Base-by-base conservation (phyloP, 1,284 basidiomycete genomes). In the Rugosomyces carneus region DNA sequence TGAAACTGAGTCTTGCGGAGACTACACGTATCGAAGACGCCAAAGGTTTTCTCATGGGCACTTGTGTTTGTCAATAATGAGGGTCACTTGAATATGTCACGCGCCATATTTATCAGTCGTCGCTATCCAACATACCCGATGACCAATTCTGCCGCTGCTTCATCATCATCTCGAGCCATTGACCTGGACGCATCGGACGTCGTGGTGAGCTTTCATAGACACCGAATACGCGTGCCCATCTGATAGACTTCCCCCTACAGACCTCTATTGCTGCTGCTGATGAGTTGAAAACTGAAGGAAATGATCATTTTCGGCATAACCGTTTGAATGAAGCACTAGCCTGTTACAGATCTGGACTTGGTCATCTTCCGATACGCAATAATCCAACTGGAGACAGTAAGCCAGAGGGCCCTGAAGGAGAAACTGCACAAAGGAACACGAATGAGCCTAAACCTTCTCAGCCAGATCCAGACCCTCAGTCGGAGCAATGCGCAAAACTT, bases 321-420 rank as follows among this genome's bases (percentile, higher is more conserved):
- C 64, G 69, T 50, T 89, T 84, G 85, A 67, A 70, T 20, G 78
- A 84, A 56, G 86, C 87, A 1, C 62, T 89, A 5, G 73, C 68
- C 16, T 62, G 73, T 4, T 89, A 89, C 60, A 72, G 69, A 47
- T 68, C 75, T 34, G 87, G 71, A 1, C 66, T 89, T 8, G 70
- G 70, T 36, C 69, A 67, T 31, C 62, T 89, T 40, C 86, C 86
- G 10, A 58, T 69, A 64, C 53, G 63, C 54, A 50, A 53, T 29
- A 20, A 52, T 53, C 23, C 49, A 51, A 37, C 48, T 27, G 36
- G 51, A 50, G 24, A 45, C 38, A 1, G 46, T 50, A 21, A 41
- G 18, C 47, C 42, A 19, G 47, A 32, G 31, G 23, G 40, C 1
- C 37, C 20, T 5, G 32, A 41, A 31, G 49, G 21, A 32, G 47